phyloP scores from a whole-genome alignment of 2,329 filamentous ascomycete genomes.

The Knufia fluminis region DNA sequence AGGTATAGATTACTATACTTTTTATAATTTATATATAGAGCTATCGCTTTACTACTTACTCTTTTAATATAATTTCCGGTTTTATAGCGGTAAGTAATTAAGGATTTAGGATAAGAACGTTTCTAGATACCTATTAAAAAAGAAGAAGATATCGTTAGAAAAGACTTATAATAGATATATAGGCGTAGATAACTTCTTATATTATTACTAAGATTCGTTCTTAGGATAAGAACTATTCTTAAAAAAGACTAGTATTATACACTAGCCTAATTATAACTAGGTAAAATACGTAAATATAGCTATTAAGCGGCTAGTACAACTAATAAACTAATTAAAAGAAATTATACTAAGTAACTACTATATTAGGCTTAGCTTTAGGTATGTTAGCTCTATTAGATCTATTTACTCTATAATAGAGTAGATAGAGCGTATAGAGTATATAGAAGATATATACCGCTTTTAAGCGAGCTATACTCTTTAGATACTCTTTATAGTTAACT shows the following conservation, averaged over 20 bases:
- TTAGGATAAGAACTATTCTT: background rate
- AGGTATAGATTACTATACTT: background rate
- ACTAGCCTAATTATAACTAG: background rate
- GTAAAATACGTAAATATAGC: background rate
- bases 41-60: background rate
- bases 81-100: background rate
- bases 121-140: background rate
- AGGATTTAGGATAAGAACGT: background rate
- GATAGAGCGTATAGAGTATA: too few relatives aligned
- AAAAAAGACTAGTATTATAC: background rate
- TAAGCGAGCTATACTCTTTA: too few relatives aligned
- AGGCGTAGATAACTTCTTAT: background rate
- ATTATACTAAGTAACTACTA: too few relatives aligned
- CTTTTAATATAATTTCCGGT: background rate
- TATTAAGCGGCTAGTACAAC: background rate
- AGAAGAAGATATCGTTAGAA: background rate
- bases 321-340: too few relatives aligned
- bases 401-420: too few relatives aligned
- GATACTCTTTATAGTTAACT: too few relatives aligned
- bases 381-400: too few relatives aligned
- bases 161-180: background rate
- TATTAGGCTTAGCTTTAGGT: too few relatives aligned
- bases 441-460: too few relatives aligned
- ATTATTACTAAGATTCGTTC: background rate
- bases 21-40: background rate